Percentiles rank a stretch among this genome's conserved stretches.
These are phyloP conservation scores for Capillidium heterosporum DNA, from an alignment of 371 early-diverging fungal species.

Conservation along the genomic window DNA sequence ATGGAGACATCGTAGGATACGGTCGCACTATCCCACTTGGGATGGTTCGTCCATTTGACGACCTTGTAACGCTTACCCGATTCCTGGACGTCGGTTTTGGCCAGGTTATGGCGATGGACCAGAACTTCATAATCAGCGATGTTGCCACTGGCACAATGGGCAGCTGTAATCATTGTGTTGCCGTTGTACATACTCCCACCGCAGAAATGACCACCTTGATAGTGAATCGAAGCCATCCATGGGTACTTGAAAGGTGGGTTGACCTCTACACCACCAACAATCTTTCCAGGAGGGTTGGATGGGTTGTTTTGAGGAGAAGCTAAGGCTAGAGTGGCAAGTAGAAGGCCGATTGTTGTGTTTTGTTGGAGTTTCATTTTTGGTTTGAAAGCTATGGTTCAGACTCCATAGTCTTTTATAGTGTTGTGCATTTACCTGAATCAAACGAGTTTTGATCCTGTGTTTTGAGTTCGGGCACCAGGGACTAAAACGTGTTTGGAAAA, in stretches of 20 bases:
- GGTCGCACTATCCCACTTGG: background rate
- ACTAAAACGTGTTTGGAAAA: no score
- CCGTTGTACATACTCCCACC: background rate
- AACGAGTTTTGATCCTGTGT: no score
- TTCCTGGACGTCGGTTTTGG: background rate
- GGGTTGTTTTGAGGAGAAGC: no score
- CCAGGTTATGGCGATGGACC: slow-evolving; percentile 3
- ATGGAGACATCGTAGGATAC: slow-evolving; percentile 2
- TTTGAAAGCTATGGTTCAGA: no score
- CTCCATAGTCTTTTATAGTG: no score
- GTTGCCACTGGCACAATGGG: background rate
- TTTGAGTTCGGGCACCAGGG: no score
- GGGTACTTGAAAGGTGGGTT: slow-evolving; percentile 2
- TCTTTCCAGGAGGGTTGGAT: no score
- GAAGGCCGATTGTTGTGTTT: no score
- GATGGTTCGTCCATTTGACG: background rate
- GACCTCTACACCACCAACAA: slow-evolving; percentile 4
- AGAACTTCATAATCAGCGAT: background rate
- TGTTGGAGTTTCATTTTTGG: no score
- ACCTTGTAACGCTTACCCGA: background rate
- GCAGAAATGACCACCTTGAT: slow-evolving; percentile 4
- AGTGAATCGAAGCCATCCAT: slow-evolving; percentile 2
- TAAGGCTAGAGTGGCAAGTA: no score
- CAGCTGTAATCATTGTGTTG: slow-evolving; percentile 1
- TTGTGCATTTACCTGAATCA: no score